phyloP scores from a whole-genome alignment of 2,329 filamentous ascomycete genomes.

The Volutella citrinella region DNA sequence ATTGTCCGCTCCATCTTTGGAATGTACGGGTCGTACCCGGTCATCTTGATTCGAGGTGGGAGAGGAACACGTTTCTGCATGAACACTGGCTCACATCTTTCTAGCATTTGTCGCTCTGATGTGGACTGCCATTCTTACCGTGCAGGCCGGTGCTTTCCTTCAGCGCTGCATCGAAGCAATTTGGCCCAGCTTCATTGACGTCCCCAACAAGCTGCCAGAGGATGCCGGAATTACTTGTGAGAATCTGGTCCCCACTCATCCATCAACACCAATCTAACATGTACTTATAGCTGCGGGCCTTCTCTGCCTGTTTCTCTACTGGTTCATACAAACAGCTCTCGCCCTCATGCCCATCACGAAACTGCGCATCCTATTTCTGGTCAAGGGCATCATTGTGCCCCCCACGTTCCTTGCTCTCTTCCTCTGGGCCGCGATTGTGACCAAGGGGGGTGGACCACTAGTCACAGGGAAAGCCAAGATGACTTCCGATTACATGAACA shows the following conservation, averaged over 20 bases:
- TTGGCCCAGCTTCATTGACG: conserved; percentile 2
- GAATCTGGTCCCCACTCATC: background rate
- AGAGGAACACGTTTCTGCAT: background rate
- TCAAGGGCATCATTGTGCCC: conserved; percentile 2
- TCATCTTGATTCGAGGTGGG: conserved; percentile 5
- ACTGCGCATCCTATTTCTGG: conserved; percentile 2
- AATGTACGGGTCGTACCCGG: conserved; percentile 5
- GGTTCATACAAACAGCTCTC: conserved; percentile 3
- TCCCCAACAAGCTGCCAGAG: conserved; percentile 1
- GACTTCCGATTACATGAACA: conserved; percentile 3
- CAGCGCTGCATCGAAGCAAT: conserved; percentile 3
- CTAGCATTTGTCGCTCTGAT: conserved; percentile 3
- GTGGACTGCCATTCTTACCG: conserved; percentile 5
- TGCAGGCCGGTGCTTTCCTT: conserved; percentile 4
- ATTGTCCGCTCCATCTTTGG: conserved; percentile 6
- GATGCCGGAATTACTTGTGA: conserved; percentile 3
- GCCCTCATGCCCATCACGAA: conserved; percentile 3
- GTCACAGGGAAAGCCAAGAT: conserved; percentile 5
- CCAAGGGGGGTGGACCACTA: conserved; percentile 2
- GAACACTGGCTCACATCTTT: background rate
- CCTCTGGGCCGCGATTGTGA: conserved; percentile 1
- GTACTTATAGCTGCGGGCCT: conserved; percentile 2
- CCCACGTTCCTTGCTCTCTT: background rate
- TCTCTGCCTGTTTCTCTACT: conserved; percentile 4
- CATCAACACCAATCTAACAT: conserved; percentile 1